Evolutionary conservation across 176 grass and related monocot genomes (phyloP).

Genomic region (Ananas comosus): DNA sequence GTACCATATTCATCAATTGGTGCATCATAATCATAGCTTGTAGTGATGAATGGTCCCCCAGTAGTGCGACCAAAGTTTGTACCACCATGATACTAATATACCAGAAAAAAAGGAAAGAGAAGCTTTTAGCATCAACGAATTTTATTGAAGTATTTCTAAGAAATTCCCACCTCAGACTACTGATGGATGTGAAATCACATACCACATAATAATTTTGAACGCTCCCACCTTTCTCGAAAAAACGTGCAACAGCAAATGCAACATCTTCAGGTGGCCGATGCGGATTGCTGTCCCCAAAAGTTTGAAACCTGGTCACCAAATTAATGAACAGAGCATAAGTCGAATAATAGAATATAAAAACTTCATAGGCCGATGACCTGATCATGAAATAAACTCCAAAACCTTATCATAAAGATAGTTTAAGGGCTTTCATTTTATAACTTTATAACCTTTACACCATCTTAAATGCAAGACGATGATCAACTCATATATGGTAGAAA

Average conservation of each 20-base stretch:
- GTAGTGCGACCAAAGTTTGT: constrained; percentile 92
- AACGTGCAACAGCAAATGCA: constrained; percentile 88
- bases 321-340: not conserved
- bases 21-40: constrained; percentile 99
- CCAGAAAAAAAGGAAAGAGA: constrained; percentile 13
- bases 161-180: not conserved
- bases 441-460: no score
- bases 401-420: no score
- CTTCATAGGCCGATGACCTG: not conserved
- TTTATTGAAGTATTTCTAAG: no score
- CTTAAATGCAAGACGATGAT: no score
- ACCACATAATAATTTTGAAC: constrained; percentile 97
- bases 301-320: constrained; percentile 69
- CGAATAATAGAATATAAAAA: not conserved
- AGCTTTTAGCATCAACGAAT: not conserved
- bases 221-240: constrained; percentile 87
- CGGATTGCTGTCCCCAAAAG: constrained; percentile 81
- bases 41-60: constrained; percentile 96
- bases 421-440: no score
- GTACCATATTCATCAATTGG: constrained; percentile 98
- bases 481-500: no score
- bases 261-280: constrained; percentile 93
- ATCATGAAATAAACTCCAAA: no score
- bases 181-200: constrained; percentile 6
- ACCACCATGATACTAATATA: constrained; percentile 87